Percentiles rank a stretch among this genome's conserved stretches.
Conservation (phyloP, 352 stramenopile species). For the Globisporangium abappressorium region DNA sequence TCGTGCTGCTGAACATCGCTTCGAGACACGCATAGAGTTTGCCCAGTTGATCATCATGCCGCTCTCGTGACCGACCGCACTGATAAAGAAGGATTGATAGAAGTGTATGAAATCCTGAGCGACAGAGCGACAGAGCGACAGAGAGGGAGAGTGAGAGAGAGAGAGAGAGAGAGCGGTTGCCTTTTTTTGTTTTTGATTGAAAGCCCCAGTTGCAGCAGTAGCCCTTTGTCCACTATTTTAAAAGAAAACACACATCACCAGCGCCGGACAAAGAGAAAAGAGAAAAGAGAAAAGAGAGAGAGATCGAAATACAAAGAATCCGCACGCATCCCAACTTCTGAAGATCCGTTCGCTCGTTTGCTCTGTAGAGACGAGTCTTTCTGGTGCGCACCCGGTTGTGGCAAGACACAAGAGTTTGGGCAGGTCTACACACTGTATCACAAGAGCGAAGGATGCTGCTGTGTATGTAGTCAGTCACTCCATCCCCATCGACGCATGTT, state of each 20-base stretch:
- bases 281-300: neutral
- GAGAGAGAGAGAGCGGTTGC: neutral
- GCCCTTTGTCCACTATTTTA: neutral
- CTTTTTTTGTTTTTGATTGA: neutral
- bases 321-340: neutral
- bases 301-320: neutral
- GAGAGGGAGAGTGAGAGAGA: neutral
- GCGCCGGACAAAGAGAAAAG: neutral
- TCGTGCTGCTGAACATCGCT: slow-evolving; percentile 66
- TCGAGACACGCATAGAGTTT: slow-evolving; percentile 19
- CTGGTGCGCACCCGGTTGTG: neutral
- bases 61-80: neutral
- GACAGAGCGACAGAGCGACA: neutral
- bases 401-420: neutral
- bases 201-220: neutral
- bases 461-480: neutral
- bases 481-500: neutral
- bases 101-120: neutral
- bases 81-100: neutral
- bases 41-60: neutral
- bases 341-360: too few relatives aligned
- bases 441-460: neutral
- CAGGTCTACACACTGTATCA: neutral
- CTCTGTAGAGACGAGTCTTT: neutral
- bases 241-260: neutral